Base-by-base conservation (phyloP, 1,284 basidiomycete species). In the Leccinum ambiguum region DNA sequence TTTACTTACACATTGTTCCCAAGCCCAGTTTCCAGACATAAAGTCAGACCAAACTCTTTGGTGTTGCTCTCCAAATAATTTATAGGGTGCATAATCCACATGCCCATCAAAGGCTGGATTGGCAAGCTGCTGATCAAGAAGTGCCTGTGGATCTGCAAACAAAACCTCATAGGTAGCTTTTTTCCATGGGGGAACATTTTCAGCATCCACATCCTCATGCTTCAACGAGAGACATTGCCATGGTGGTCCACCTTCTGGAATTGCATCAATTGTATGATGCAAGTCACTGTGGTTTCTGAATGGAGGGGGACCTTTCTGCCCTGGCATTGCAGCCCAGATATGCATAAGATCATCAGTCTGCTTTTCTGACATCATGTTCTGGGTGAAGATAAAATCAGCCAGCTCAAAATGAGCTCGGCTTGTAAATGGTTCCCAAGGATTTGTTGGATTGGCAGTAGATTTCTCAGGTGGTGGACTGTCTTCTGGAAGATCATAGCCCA, bases 391-490 rank as follows among this genome's bases (percentile, higher is more conserved):
- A 56, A 56, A 56, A 16, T 56, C 54, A 26, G 54, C 54, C 11
- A 56, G 21, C n/a, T 56, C 54, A 56, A 56, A 56, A 9, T 56
- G 54, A n/a, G 54, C 23, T 56, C 54, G 23, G 16, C 54, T 56
- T 14, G 11, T 30, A 7, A 56, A 56, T 56, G 54, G 54, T 14
- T 56, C 23, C 54, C 54, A 56, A 26, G 54, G 13, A 56, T 56
- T 26, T 56, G 16, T 56, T 56, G n/a, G 11, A 53, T n/a, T n/a
- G 16, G 48, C 48, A 50, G 48, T 5, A 18, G 48, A 9, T 50
- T 50, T 18, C 18, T 50, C 39, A 41, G 39, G 48, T n/a, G 48
- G 48, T 50, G 48, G 48, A 50, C 48, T 50, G 10, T 50, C 48
- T 18, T 54, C 53, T 21, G 53, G 53, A 23, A 54, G 4, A 8